These are phyloP conservation scores for Magnusiomyces ingens DNA, from an alignment of 1,139 yeast species.

Conservation along the genomic window DNA sequence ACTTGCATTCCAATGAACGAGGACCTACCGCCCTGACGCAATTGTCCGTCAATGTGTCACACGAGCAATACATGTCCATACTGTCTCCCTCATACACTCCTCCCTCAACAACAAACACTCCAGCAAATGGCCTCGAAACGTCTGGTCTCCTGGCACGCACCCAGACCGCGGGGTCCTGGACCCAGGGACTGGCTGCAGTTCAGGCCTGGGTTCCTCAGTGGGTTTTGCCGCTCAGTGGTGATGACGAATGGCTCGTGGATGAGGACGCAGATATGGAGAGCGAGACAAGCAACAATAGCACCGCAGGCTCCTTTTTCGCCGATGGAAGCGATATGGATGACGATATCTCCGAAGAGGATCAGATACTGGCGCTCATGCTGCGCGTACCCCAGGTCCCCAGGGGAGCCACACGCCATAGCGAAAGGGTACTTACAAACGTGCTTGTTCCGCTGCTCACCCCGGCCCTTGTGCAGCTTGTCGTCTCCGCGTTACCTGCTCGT, in stretches of 20 bases:
- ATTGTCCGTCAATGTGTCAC: not conserved
- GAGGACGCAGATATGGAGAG: no score
- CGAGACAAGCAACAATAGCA: no score
- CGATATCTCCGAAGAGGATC: not conserved
- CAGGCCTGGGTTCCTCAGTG: slow-evolving; percentile 3
- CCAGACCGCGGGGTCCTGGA: not conserved
- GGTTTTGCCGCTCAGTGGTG: not conserved
- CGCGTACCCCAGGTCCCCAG: no score
- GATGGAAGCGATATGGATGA: not conserved
- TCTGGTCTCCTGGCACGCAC: not conserved
- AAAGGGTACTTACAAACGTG: not conserved
- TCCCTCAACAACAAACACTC: not conserved
- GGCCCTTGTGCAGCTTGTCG: not conserved
- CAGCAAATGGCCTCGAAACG: not conserved
- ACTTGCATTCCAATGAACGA: not conserved
- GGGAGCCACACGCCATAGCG: no score
- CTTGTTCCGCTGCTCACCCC: not conserved
- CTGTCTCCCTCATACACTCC: not conserved
- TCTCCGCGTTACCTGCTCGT: not conserved
- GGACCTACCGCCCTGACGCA: not conserved
- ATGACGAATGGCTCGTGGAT: no score
- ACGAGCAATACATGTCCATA: not conserved
- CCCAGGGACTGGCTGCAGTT: not conserved
- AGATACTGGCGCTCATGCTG: no score
- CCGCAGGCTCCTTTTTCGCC: not conserved